These are phyloP conservation scores for Rhizopogon vulgaris DNA, from an alignment of 768 basidiomycete species.

Conservation along the genomic window DNA sequence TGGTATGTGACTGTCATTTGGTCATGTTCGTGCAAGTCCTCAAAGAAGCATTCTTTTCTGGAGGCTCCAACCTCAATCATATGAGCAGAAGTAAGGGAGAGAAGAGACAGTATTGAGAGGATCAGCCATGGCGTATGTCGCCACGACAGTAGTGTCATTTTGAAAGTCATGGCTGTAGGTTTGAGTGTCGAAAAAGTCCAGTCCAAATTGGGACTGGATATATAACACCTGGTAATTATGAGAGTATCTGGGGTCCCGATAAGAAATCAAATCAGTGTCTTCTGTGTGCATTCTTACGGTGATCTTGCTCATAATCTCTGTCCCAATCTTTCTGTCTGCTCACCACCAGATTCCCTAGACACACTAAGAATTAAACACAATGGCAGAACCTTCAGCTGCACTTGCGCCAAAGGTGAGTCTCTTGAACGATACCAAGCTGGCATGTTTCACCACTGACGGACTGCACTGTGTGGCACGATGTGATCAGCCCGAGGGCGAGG, in stretches of 20 bases:
- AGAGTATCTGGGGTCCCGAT: slow-evolving; percentile 4
- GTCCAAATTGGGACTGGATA: background rate
- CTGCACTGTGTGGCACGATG: slow-evolving; percentile 1
- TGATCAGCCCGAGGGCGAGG: slow-evolving; percentile 49
- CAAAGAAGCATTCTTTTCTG: slow-evolving; percentile 93
- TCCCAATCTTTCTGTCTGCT: background rate
- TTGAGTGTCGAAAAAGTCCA: background rate
- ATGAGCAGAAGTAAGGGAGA: slow-evolving; percentile 46
- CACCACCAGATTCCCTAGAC: background rate
- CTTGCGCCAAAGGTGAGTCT: slow-evolving; percentile 65
- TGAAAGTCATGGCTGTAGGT: background rate
- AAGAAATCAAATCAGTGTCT: slow-evolving; percentile 8
- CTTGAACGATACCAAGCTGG: slow-evolving; percentile 12
- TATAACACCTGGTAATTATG: slow-evolving; percentile 10
- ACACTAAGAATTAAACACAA: slow-evolving; percentile 20
- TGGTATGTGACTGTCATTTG: slow-evolving; percentile 99
- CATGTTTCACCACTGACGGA: background rate
- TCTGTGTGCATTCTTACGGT: slow-evolving; percentile 4
- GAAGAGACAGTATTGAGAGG: slow-evolving; percentile 30
- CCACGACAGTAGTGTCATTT: slow-evolving; percentile 29
- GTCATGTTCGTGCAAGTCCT: slow-evolving; percentile 88
- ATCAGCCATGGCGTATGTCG: slow-evolving; percentile 33
- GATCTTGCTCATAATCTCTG: slow-evolving; percentile 1
- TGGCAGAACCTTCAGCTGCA: slow-evolving; percentile 57
- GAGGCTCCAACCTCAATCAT: slow-evolving; percentile 71